Evolutionary conservation across 1,284 basidiomycete species (phyloP).

Genomic region (Boletus holoroseus): DNA sequence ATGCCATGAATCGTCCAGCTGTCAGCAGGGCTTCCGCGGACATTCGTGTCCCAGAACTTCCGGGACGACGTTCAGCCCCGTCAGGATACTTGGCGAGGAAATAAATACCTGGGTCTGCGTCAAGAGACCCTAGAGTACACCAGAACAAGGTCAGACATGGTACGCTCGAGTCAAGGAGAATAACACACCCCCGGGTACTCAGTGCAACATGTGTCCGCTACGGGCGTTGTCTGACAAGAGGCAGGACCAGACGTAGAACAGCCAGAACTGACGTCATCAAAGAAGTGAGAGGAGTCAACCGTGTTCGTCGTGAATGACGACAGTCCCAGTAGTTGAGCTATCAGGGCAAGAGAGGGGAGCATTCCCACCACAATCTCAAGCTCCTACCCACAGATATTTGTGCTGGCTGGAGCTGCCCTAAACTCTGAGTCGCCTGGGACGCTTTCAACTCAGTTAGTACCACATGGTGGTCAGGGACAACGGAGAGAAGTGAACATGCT

Average conservation of each 20-base stretch:
- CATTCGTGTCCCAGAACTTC: slow-evolving; percentile 62
- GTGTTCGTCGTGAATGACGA: slow-evolving; percentile 17
- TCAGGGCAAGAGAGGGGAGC: slow-evolving; percentile 20
- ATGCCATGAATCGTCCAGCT: slow-evolving; percentile 75
- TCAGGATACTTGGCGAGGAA: background rate
- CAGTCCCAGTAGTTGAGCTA: slow-evolving; percentile 18
- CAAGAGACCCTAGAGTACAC: slow-evolving; percentile 46
- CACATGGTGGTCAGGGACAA: background rate
- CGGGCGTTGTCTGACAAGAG: slow-evolving; percentile 44
- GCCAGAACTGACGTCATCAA: slow-evolving; percentile 34
- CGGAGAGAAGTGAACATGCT: background rate
- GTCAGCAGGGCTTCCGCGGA: slow-evolving; percentile 56
- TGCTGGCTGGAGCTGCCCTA: background rate
- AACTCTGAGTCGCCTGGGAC: background rate
- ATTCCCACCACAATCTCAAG: slow-evolving; percentile 8
- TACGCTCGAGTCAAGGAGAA: background rate
- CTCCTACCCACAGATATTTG: slow-evolving; percentile 12
- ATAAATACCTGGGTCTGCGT: slow-evolving; percentile 54
- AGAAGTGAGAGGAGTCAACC: slow-evolving; percentile 25
- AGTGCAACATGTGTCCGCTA: slow-evolving; percentile 45
- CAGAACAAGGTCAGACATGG: background rate
- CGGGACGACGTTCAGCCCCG: slow-evolving; percentile 1
- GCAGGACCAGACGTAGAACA: slow-evolving; percentile 40
- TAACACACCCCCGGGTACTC: slow-evolving; percentile 46
- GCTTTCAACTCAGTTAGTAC: background rate